These are phyloP conservation scores for Datisca glomerata DNA, from an alignment of 306 rosid species.

Conservation along the genomic window DNA sequence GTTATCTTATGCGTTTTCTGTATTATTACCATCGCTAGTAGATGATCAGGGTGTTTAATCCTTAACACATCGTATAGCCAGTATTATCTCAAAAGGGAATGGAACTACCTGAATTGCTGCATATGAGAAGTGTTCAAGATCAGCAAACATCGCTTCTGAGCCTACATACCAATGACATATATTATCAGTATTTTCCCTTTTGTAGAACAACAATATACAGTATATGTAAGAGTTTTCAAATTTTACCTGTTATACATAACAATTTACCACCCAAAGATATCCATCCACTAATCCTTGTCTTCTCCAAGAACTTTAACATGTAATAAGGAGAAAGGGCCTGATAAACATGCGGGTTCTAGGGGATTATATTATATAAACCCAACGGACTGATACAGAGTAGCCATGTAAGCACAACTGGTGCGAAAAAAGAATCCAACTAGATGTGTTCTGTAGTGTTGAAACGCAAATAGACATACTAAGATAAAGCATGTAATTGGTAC, in stretches of 20 bases:
- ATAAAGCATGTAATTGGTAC: no score
- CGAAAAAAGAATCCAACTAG: constrained; percentile 88
- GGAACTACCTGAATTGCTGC: no score
- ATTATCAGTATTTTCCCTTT: not conserved
- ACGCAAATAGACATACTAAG: constrained; percentile 84
- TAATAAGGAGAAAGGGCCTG: no score
- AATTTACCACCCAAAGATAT: no score
- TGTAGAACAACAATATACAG: no score
- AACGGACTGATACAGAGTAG: constrained; percentile 86
- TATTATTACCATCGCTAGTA: no score
- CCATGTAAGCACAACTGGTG: constrained; percentile 85
- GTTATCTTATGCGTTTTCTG: no score
- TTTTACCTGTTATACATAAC: no score
- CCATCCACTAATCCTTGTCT: constrained; percentile 85
- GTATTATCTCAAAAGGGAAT: no score
- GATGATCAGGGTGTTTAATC: no score
- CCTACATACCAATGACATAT: constrained; percentile 1
- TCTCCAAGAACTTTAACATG: constrained; percentile 90
- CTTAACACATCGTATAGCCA: no score
- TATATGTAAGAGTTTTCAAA: no score
- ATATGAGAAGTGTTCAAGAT: constrained; percentile 20
- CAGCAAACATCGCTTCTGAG: constrained; percentile 23
- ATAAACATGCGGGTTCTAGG: constrained; percentile 59
- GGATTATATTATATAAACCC: constrained; percentile 73
- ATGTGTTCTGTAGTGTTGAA: constrained; percentile 96